phyloP scores from a whole-genome alignment of 441 rosid genomes.

The Populus hybrid region DNA sequence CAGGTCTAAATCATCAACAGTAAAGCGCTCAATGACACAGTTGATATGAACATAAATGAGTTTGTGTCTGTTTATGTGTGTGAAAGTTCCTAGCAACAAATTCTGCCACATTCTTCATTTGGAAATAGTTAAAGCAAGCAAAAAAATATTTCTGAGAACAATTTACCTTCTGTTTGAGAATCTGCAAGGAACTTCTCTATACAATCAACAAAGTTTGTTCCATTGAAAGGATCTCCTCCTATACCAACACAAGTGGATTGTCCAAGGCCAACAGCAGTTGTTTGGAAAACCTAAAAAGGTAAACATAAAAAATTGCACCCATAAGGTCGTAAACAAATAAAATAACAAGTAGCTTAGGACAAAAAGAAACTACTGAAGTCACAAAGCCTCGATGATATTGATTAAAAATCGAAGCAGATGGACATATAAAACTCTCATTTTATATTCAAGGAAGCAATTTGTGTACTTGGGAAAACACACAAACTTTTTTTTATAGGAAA shows the following conservation, averaged over 20 bases:
- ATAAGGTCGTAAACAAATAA: not conserved
- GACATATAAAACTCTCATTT: not conserved
- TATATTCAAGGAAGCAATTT: not conserved
- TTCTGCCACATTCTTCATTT: not conserved
- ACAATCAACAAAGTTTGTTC: conserved; percentile 90
- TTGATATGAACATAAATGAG: not conserved
- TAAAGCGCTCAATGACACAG: not conserved
- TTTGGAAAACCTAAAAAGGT: conserved; percentile 71
- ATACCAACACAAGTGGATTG: conserved; percentile 91
- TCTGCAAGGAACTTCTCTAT: conserved; percentile 65
- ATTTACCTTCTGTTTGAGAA: conserved; percentile 86
- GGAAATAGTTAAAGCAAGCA: not conserved
- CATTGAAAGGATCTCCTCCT: conserved; percentile 98
- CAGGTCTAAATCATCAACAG: too few relatives aligned
- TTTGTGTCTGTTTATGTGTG: not conserved
- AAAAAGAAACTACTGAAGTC: not conserved
- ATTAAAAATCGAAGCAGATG: not conserved
- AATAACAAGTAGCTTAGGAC: not conserved
- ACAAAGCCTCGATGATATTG: not conserved
- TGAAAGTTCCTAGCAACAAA: not conserved
- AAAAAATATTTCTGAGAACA: not conserved
- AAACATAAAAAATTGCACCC: not conserved
- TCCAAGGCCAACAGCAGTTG: conserved; percentile 85
- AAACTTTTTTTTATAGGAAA: not conserved
- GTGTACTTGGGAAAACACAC: not conserved